Evolutionary conservation across 768 basidiomycete genomes (phyloP).

Genomic region (Daedalea quercina): DNA sequence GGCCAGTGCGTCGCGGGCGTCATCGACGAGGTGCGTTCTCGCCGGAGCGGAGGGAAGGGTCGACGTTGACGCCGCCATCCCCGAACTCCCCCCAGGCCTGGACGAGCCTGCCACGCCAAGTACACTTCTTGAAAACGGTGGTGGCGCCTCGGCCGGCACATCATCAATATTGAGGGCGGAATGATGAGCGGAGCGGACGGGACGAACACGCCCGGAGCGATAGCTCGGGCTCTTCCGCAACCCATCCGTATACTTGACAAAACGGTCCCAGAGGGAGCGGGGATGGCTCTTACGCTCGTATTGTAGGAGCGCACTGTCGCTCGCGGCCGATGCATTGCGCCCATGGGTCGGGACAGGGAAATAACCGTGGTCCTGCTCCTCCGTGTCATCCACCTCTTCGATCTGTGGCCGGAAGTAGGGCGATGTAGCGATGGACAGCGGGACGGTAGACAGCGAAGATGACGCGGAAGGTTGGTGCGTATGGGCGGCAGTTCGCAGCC

Average conservation of each 20-base stretch:
- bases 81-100: not conserved
- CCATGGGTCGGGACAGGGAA: not conserved
- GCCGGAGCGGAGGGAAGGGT: not conserved
- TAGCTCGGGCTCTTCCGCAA: constrained; percentile 13
- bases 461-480: not conserved
- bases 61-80: not conserved
- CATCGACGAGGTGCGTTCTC: not conserved
- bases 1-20: not conserved
- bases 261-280: not conserved
- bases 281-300: not conserved
- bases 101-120: not conserved
- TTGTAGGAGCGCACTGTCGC: not conserved
- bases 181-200: not conserved
- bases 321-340: not conserved
- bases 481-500: not conserved
- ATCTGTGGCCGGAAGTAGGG: not conserved
- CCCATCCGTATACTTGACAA: constrained; percentile 5
- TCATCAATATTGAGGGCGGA: not conserved
- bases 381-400: not conserved
- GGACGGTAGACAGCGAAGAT: not conserved
- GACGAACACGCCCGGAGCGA: constrained; percentile 12
- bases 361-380: not conserved
- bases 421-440: not conserved
- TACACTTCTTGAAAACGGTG: not conserved
- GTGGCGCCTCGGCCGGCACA: not conserved